These are phyloP conservation scores for Calonectria henricotiae DNA, from an alignment of 2,329 filamentous ascomycete genomes.

Conservation along the genomic window DNA sequence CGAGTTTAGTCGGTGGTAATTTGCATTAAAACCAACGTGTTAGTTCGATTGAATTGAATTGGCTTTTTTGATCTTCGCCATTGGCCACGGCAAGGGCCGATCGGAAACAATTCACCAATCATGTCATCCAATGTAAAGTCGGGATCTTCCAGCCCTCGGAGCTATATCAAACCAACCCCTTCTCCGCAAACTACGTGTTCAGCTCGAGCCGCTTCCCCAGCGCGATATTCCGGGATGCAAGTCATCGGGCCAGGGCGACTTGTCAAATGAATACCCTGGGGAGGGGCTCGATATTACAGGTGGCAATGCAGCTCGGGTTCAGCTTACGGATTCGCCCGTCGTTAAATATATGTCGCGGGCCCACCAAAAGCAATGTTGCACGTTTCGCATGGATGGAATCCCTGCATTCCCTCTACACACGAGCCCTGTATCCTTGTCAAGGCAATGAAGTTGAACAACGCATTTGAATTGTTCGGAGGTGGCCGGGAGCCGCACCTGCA, in stretches of 20 bases:
- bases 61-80: background rate
- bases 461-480: conserved; percentile 12
- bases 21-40: conserved; percentile 2
- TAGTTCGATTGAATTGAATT: background rate
- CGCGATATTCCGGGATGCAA: conserved; percentile 16
- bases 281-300: conserved; percentile 7
- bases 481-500: conserved; percentile 4
- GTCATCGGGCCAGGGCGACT: conserved; percentile 13
- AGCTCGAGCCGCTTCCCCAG: conserved; percentile 11
- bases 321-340: conserved; percentile 17
- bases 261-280: background rate
- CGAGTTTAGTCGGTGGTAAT: background rate
- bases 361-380: conserved; percentile 16
- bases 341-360: conserved; percentile 8
- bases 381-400: conserved; percentile 14
- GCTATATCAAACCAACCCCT: background rate
- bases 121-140: background rate
- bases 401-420: background rate
- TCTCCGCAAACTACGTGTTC: conserved; percentile 21
- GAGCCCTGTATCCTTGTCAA: conserved; percentile 11
- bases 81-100: background rate
- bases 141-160: conserved; percentile 2
- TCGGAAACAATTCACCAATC: conserved; percentile 9
- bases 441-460: conserved; percentile 9
- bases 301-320: conserved; percentile 20